A percentile compares a stretch with the other conserved stretches of the same genome.
These are phyloP conservation scores for Cryptococcus sp. DNA, from an alignment of 1,284 basidiomycete genomes.

Conservation along the genomic window DNA sequence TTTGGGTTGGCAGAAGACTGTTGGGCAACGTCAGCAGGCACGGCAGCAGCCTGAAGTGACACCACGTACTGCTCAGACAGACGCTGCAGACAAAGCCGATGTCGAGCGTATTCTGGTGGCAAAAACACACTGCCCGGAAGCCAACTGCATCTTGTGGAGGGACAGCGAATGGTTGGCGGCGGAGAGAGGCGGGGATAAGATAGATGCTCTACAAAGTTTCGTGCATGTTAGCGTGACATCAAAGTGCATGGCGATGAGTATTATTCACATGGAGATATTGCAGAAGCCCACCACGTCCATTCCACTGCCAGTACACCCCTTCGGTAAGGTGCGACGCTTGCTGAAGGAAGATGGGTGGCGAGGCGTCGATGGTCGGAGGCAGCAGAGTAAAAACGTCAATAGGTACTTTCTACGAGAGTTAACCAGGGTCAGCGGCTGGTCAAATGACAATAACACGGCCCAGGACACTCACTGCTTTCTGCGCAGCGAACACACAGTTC, in stretches of 20 bases:
- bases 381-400: constrained; percentile 94
- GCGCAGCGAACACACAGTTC: constrained; percentile 99
- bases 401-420: constrained; percentile 69
- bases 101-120: constrained; percentile 94
- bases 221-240: background rate
- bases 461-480: constrained; percentile 70
- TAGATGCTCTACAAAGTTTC: constrained; percentile 64
- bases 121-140: constrained; percentile 97
- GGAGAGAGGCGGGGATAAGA: constrained; percentile 74
- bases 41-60: background rate
- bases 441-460: background rate
- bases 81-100: constrained; percentile 97
- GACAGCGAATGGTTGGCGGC: constrained; percentile 67
- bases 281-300: constrained; percentile 66
- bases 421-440: background rate
- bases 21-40: background rate
- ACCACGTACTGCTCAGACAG: constrained; percentile 78
- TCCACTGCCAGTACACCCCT: constrained; percentile 83
- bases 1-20: constrained; percentile 89
- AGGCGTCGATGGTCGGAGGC: constrained; percentile 65
- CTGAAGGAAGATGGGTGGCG: constrained; percentile 76
- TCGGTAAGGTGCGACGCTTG: constrained; percentile 94
- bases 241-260: background rate
- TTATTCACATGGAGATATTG: constrained; percentile 76
- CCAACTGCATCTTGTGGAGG: constrained; percentile 94